These are phyloP conservation scores for Microbotryum silenes-acaulis DNA, from an alignment of 1,284 basidiomycete species.

Conservation along the genomic window DNA sequence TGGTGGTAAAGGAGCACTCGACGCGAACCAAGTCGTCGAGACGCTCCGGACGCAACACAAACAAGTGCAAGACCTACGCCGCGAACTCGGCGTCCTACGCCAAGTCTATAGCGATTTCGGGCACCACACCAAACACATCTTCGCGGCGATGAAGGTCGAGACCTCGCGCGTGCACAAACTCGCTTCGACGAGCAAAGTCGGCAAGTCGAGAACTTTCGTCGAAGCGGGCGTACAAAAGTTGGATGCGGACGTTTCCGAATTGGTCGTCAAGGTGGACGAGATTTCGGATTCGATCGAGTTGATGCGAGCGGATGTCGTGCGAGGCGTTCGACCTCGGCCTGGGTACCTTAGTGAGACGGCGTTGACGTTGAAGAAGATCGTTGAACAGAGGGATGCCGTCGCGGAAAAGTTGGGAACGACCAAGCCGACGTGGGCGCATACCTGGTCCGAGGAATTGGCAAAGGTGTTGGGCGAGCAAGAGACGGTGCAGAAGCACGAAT, in stretches of 20 bases:
- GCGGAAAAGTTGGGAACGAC: conserved; percentile 79
- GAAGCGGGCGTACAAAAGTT: conserved; percentile 85
- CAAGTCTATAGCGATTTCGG: conserved; percentile 92
- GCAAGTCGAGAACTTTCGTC: conserved; percentile 79
- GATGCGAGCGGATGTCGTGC: conserved; percentile 84
- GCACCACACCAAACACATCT: conserved; percentile 76
- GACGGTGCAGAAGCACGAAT: conserved; percentile 83
- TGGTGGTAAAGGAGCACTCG: not conserved
- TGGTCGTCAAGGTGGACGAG: conserved; percentile 86
- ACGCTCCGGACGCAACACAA: conserved; percentile 88
- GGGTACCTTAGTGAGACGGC: conserved; percentile 52
- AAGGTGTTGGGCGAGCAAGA: conserved; percentile 97
- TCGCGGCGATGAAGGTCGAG: conserved; percentile 68
- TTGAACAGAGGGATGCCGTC: conserved; percentile 65
- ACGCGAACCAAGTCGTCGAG: conserved; percentile 51
- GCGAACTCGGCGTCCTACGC: conserved; percentile 85
- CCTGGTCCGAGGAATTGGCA: conserved; percentile 92
- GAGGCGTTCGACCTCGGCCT: conserved; percentile 76
- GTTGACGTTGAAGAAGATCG: conserved; percentile 62
- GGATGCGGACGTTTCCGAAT: conserved; percentile 77
- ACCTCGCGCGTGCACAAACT: conserved; percentile 78
- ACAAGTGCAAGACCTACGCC: conserved; percentile 83
- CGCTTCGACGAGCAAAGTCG: conserved; percentile 64
- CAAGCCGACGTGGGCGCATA: conserved; percentile 97
- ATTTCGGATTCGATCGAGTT: conserved; percentile 86